Evolutionary conservation across 192 early-diverging fungal species (phyloP), one percentile per base, ranked within the genome.

Genomic region (Linnemannia hyalina): DNA sequence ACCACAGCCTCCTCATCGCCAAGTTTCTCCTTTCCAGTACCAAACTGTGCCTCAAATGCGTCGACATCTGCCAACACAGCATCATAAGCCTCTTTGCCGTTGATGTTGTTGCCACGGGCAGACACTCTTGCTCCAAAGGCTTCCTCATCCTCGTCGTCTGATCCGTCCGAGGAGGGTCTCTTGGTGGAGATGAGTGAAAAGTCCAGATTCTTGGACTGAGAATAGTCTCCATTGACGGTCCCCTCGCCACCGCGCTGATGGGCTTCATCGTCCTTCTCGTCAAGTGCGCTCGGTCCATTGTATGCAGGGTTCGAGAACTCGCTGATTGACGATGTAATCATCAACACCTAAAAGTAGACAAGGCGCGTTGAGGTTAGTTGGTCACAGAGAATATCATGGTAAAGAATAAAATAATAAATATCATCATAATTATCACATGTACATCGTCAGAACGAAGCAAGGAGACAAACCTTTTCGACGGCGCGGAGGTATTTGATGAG

Each of bases 401-500:
- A 70, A 32, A 36, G 36, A 52, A 15, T 70, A 35, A 35, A 35
- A 35, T 1, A 35, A 35, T 35, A 22, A 22, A 29, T 41, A 26
- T 6, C 18, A 46, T 15, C 46, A 18, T 23, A 29, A 2, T 49
- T 29, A 73, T 46, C n/a, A 49, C 26, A 29, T 35, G 22, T 16
- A 36, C 32, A 3, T 0, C 16, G 3, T 40, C 38, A 49, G 3
- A 18, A n/a, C 11, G 7, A 36, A 23, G 9, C 26, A 23, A 68
- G 46, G n/a, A 60, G 13, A 18, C 60, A 6, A 42, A 87, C 89
- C 85, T 89, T 89, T 74, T 89, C 89, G n/a, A 89, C 82, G 4
- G 89, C 89, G 70, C 84, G 77, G 15, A 89, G 74, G 26, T 89
- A 89, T 42, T 89, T 89, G 35, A 88, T 83, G 65, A 89, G 77